Base-by-base conservation (phyloP, 73 alveolate genomes). In the Paramecium primaurelia region DNA sequence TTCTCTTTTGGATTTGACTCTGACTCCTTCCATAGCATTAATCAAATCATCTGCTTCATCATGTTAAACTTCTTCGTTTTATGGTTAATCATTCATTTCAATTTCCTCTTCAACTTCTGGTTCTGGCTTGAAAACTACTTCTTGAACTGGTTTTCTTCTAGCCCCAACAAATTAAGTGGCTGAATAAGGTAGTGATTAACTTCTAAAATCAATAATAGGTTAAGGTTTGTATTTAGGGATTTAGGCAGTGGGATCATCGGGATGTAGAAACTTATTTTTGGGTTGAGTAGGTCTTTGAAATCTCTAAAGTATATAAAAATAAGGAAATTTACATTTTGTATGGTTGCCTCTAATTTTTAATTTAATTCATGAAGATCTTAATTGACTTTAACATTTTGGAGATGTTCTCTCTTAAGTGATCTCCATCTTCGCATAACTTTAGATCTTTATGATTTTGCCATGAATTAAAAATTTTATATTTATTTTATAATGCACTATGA, bases 401-500 rank as follows among this genome's bases (percentile, higher is more conserved):
- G 51, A 47, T 45, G 86, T 44, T 26, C 49, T 73, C 94, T 68
- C 49, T 83, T 89, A n/a, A 89, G 59, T 1, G 94, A 64, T 89
- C 94, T 40, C 94, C 94, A 89, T 89, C 94, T 68, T 20, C 94
- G 77, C 94, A 58, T 89, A 36, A 89, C 94, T 47, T 89, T 89
- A 34, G 94, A 89, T 89, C 94, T 69, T 73, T 71, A 49, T 71
- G 92, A 71, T 83, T 89, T 89, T 47, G 94, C 94, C 94, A 89
- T 89, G 32, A 80, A 80, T 80, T 44, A 44, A 80, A 80, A 26
- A 40, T 4, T 77, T 22, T 45, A 44, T 25, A 75, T 38, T 75
- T 11, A 36, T 64, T 64, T 26, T 64, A 64, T 32, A 32, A 2
- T 64, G 84, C 84, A 64, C 84, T 64, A 14, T 64, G 26, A 28